Evolutionary conservation across 345 rosid genomes (phyloP).

Genomic region (Eucalyptus curtisii): DNA sequence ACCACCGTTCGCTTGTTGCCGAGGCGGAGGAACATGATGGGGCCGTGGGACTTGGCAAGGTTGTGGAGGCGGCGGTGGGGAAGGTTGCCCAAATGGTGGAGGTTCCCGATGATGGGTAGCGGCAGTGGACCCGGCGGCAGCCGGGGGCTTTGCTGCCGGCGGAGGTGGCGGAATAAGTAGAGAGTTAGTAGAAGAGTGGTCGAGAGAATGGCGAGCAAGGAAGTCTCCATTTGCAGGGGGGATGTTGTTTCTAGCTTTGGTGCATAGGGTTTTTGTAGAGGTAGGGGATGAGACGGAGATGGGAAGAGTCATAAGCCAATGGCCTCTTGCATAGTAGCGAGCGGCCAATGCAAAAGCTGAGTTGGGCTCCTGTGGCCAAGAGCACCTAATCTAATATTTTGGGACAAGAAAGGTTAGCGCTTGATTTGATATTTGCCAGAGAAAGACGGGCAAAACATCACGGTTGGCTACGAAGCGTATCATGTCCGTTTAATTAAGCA

Average conservation of each 20-base stretch:
- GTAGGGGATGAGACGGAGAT: not conserved
- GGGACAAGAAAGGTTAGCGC: too few relatives aligned
- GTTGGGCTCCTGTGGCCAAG: too few relatives aligned
- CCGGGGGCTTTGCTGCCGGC: too few relatives aligned
- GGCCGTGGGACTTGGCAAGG: constrained; percentile 27
- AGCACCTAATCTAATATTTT: too few relatives aligned
- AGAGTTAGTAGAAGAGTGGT: not conserved
- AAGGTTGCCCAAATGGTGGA: constrained; percentile 33
- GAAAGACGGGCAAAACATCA: too few relatives aligned
- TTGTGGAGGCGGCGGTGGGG: constrained; percentile 23
- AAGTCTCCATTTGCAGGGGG: not conserved
- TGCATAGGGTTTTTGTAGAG: not conserved
- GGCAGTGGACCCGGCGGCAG: not conserved
- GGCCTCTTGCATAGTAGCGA: not conserved
- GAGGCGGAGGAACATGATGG: constrained; percentile 22
- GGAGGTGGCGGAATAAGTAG: not conserved
- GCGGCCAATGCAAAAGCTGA: not conserved
- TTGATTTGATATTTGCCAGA: too few relatives aligned
- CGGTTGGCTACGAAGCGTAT: too few relatives aligned
- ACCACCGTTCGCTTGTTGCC: constrained; percentile 24
- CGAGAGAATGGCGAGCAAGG: not conserved
- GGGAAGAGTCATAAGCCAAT: not conserved
- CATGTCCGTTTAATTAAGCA: too few relatives aligned
- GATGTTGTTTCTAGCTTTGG: not conserved
- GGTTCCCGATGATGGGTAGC: not conserved